Evolutionary conservation across 495 filamentous ascomycete species (phyloP).

Genomic region (Talaromyces stipitatus): DNA sequence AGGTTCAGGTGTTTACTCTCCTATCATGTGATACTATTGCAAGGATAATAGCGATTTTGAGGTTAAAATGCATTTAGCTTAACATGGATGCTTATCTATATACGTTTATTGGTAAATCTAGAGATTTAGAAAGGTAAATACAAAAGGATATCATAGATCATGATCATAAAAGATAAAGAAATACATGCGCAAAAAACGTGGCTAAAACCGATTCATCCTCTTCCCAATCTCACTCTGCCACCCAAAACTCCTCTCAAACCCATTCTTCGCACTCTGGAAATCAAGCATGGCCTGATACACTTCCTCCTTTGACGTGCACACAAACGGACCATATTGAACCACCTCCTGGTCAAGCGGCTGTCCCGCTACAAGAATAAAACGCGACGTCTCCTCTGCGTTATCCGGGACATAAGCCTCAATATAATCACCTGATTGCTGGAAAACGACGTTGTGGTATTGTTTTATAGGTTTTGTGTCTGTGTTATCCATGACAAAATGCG

Average conservation of each 20-base stretch:
- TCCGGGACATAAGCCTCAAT: slow-evolving; percentile 62
- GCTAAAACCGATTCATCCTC: slow-evolving; percentile 42
- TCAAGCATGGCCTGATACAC: slow-evolving; percentile 88
- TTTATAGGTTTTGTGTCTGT: slow-evolving; percentile 44
- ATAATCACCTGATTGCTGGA: slow-evolving; percentile 70
- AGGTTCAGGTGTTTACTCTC: too few species aligned
- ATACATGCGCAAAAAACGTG: neutral
- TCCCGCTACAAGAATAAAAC: slow-evolving; percentile 78
- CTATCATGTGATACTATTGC: neutral
- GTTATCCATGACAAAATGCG: slow-evolving; percentile 54
- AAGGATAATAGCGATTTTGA: neutral
- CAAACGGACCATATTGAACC: slow-evolving; percentile 95
- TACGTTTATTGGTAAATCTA: neutral
- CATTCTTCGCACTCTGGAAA: slow-evolving; percentile 76
- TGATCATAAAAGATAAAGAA: neutral
- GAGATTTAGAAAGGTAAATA: neutral
- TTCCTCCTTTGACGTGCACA: slow-evolving; percentile 73
- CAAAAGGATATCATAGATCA: neutral
- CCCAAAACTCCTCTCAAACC: slow-evolving; percentile 75
- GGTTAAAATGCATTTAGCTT: neutral
- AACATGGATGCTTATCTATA: neutral
- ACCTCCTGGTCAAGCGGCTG: slow-evolving; percentile 85
- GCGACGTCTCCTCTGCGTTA: slow-evolving; percentile 54
- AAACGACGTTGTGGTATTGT: slow-evolving; percentile 84
- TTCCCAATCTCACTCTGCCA: slow-evolving; percentile 96